phyloP scores from a whole-genome alignment of 148 eudicot genomes.

The Arbutus unedo region DNA sequence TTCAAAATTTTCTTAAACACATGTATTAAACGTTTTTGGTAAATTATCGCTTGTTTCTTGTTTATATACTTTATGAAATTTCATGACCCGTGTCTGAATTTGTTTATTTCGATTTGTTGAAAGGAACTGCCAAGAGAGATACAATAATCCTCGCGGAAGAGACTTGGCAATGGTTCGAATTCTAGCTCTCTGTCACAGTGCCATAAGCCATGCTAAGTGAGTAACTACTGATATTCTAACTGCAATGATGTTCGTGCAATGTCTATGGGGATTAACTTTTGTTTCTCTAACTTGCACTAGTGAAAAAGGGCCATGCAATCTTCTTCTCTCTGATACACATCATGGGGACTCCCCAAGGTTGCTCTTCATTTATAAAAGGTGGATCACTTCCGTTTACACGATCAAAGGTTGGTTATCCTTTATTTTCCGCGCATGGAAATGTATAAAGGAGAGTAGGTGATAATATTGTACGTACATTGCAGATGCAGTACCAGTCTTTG shows the following conservation, averaged over 20 bases:
- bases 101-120: constrained; percentile 10
- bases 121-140: constrained; percentile 69
- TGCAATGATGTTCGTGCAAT: not conserved
- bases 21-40: not conserved
- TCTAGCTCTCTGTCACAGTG: constrained; percentile 70
- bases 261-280: not conserved
- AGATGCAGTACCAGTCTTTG: not conserved
- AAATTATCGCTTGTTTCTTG: not conserved
- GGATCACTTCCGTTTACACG: constrained; percentile 70
- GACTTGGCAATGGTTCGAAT: constrained; percentile 78
- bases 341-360: constrained; percentile 70
- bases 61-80: not conserved
- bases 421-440: not conserved
- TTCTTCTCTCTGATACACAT: constrained; percentile 82
- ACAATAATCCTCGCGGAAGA: constrained; percentile 67
- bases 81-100: not conserved
- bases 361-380: constrained; percentile 75
- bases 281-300: constrained; percentile 26
- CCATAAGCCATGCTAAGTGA: constrained; percentile 74
- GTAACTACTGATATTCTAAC: constrained; percentile 14
- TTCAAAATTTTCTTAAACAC: not conserved
- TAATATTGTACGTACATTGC: not conserved
- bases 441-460: not conserved
- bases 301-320: constrained; percentile 52
- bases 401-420: constrained; percentile 43